phyloP scores from a whole-genome alignment of 2,329 filamentous ascomycete species.

The Alternaria brassicicola region DNA sequence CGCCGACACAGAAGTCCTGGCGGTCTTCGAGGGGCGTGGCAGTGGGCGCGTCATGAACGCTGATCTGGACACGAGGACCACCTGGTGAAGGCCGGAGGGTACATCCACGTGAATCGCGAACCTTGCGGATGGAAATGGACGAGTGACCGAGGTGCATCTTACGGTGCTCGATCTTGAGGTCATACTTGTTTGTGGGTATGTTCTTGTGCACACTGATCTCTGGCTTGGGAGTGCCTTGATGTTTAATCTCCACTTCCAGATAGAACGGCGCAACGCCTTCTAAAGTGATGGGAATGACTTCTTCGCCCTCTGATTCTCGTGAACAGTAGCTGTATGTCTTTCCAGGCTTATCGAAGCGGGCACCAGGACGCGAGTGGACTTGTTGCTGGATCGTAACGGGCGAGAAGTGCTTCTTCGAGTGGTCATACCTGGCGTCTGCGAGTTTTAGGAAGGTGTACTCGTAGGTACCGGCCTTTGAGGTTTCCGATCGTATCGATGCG shows the following conservation, averaged over 20 bases:
- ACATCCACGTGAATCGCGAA: constrained; percentile 86
- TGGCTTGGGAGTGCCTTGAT: constrained; percentile 78
- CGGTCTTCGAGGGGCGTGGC: constrained; percentile 87
- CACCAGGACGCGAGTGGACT: constrained; percentile 82
- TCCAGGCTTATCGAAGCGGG: constrained; percentile 81
- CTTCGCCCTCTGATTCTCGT: constrained; percentile 79
- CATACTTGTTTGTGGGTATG: constrained; percentile 75
- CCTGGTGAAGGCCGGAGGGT: constrained; percentile 71
- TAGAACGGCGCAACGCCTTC: constrained; percentile 86
- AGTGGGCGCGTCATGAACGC: constrained; percentile 89
- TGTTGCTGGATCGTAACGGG: constrained; percentile 77
- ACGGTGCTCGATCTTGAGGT: constrained; percentile 82
- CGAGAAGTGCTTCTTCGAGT: constrained; percentile 68
- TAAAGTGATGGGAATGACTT: constrained; percentile 85
- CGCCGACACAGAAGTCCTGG: constrained; percentile 91
- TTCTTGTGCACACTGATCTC: constrained; percentile 83
- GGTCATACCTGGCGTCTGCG: constrained; percentile 84
- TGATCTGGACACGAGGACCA: constrained; percentile 81
- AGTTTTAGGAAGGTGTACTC: constrained; percentile 85
- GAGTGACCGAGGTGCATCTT: constrained; percentile 89
- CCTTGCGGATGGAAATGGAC: constrained; percentile 84
- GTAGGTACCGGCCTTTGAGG: constrained; percentile 79
- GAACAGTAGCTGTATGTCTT: constrained; percentile 97
- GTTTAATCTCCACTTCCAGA: constrained; percentile 90
- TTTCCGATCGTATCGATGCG: constrained; percentile 85